Conservation (phyloP, 139 green algal genomes). For the Chlamydomonas sphaeroides region DNA sequence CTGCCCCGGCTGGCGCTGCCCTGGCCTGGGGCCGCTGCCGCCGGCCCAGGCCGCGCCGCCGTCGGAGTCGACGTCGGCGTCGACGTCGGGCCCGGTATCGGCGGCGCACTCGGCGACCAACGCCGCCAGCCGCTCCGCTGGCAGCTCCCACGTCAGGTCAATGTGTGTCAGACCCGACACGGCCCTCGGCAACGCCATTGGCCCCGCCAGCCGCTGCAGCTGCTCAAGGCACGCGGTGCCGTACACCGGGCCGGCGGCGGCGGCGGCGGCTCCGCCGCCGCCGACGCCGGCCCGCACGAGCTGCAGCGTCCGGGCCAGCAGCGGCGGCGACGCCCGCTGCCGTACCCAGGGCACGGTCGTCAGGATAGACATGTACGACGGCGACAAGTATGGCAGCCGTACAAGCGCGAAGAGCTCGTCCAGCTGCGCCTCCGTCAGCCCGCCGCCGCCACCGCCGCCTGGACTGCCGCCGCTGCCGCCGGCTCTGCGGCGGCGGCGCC, state of each 20-base stretch:
- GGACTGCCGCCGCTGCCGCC: neutral
- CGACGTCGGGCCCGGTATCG: too few relatives aligned
- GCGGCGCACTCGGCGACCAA: slow-evolving; percentile 12
- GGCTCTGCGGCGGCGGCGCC: neutral
- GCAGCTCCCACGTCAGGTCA: slow-evolving; percentile 3
- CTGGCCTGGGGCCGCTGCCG: too few relatives aligned
- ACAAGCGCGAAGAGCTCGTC: slow-evolving; percentile 22
- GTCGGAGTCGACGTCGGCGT: too few relatives aligned
- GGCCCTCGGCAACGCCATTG: neutral
- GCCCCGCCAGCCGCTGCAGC: neutral
- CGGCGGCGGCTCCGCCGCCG: neutral
- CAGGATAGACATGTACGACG: slow-evolving; percentile 7
- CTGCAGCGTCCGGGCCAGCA: slow-evolving; percentile 5
- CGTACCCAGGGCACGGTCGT: neutral
- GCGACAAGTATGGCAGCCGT: slow-evolving; percentile 5
- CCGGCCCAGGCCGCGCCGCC: too few relatives aligned
- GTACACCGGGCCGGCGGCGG: neutral
- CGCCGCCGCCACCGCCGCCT: neutral
- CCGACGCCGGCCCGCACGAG: neutral
- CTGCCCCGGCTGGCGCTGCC: too few relatives aligned
- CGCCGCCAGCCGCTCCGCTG: too few relatives aligned
- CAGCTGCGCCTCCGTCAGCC: slow-evolving; percentile 6
- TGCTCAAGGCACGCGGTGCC: neutral
- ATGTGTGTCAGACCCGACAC: neutral
- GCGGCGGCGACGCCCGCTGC: neutral